Evolutionary conservation across 2,329 filamentous ascomycete species (phyloP).

Genomic region (Pestalotiopsis fici): DNA sequence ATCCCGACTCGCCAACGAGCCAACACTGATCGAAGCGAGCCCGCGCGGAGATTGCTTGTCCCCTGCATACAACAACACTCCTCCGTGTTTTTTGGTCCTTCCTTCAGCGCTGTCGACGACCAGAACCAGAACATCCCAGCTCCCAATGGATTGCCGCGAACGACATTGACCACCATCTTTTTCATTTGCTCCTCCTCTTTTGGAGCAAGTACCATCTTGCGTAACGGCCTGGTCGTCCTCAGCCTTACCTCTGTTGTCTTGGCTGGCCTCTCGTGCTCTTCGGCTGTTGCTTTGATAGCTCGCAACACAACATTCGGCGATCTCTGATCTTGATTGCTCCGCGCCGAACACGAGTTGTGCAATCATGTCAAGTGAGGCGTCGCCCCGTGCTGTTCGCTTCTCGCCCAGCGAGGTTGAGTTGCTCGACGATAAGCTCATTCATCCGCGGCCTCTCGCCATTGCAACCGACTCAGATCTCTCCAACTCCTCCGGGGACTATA

Average conservation of each 20-base stretch:
- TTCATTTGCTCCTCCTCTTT: not conserved
- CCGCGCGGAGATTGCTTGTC: not conserved
- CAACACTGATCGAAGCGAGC: not conserved
- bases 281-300: not conserved
- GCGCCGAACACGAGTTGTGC: not conserved
- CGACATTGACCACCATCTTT: not conserved
- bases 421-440: conserved; percentile 42
- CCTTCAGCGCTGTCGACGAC: not conserved
- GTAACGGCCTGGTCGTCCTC: not conserved
- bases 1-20: conserved; percentile 1
- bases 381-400: conserved; percentile 59
- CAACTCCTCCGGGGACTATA: conserved; percentile 45
- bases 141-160: not conserved
- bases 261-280: not conserved
- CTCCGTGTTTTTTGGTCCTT: not conserved
- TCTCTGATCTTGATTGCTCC: not conserved
- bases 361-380: conserved; percentile 40
- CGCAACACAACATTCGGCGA: not conserved
- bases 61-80: not conserved
- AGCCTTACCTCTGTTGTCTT: not conserved
- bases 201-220: not conserved
- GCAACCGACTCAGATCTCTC: conserved; percentile 51
- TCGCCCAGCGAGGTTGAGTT: conserved; percentile 50
- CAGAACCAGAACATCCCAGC: not conserved
- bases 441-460: conserved; percentile 35